Evolutionary conservation across 495 filamentous ascomycete genomes (phyloP).

Genomic region (Neurospora sp.): DNA sequence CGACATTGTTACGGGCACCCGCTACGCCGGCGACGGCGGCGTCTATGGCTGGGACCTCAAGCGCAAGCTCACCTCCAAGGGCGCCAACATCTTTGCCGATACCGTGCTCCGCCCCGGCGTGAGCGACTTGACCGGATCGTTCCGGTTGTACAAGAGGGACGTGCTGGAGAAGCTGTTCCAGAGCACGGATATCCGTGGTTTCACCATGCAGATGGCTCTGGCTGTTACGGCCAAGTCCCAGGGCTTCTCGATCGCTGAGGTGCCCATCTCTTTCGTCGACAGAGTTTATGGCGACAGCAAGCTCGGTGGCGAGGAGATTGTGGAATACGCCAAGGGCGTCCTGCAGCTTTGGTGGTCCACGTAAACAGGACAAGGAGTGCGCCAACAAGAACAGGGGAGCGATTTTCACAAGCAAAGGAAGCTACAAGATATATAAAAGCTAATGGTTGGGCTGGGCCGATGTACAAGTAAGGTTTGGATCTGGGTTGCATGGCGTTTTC

Average conservation of each 20-base stretch:
- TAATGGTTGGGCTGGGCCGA: background rate
- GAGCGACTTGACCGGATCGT: conserved; percentile 89
- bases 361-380: conserved; percentile 32
- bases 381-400: background rate
- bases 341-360: conserved; percentile 60
- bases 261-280: conserved; percentile 93
- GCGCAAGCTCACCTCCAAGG: conserved; percentile 82
- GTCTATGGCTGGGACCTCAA: conserved; percentile 98
- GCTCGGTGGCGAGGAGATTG: conserved; percentile 88
- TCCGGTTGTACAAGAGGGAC: conserved; percentile 83
- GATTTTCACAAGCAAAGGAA: background rate
- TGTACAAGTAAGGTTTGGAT: conserved; percentile 4
- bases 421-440: background rate
- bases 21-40: conserved; percentile 82
- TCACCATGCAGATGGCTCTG: conserved; percentile 97
- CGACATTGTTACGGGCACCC: conserved; percentile 94
- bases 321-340: conserved; percentile 95
- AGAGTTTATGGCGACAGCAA: conserved; percentile 93
- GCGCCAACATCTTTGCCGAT: conserved; percentile 92
- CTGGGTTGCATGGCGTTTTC: conserved; percentile 11
- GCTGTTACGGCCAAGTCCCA: conserved; percentile 82
- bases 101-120: conserved; percentile 92
- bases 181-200: conserved; percentile 87
- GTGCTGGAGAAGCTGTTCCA: conserved; percentile 84
- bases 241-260: conserved; percentile 83